Evolutionary conservation across 2,329 filamentous ascomycete species (phyloP).

Genomic region (Fonsecaea multimorphosa): DNA sequence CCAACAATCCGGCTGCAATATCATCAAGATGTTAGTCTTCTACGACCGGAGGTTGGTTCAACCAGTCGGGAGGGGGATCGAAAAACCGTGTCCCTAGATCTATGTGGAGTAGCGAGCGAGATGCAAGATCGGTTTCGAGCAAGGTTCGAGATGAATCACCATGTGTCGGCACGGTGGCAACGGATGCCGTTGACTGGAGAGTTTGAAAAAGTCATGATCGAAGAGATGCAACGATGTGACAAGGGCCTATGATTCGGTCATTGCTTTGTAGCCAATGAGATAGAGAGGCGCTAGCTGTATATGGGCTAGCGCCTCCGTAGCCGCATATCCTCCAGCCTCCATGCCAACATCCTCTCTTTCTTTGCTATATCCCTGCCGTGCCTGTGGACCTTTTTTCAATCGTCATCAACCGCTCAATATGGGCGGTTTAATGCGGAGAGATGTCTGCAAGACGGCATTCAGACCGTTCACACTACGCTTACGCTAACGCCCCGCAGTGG

Average conservation of each 20-base stretch:
- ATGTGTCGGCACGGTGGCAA: neutral
- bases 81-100: constrained; percentile 5
- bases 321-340: neutral
- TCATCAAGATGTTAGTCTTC: neutral
- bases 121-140: neutral
- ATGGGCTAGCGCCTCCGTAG: neutral
- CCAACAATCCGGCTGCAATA: neutral
- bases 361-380: neutral
- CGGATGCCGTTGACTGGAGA: neutral
- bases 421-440: neutral
- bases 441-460: neutral
- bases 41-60: neutral
- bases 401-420: constrained; percentile 1
- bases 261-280: neutral
- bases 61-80: neutral
- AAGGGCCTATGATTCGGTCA: constrained; percentile 13
- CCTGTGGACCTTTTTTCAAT: neutral
- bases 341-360: neutral
- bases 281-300: neutral
- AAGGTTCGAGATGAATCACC: neutral
- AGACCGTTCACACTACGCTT: neutral
- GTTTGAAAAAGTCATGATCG: neutral
- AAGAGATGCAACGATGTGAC: neutral
- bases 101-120: constrained; percentile 3
- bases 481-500: neutral